These are phyloP conservation scores for Yarrowia keelungensis DNA, from an alignment of 805 yeast genomes.

Conservation along the genomic window DNA sequence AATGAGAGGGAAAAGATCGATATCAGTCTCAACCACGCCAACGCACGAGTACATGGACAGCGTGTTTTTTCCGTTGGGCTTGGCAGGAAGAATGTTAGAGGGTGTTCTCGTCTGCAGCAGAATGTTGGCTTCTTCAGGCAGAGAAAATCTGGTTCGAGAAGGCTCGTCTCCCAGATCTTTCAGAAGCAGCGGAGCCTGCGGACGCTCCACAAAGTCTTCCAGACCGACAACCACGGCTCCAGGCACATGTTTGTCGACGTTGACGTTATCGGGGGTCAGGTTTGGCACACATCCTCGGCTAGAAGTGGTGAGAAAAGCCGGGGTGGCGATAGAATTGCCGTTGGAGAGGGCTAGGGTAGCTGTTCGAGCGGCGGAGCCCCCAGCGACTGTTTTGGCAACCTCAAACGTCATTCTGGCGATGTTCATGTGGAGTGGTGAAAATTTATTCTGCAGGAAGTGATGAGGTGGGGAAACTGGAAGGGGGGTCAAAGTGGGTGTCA, in stretches of 20 bases:
- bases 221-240: conserved; percentile 48
- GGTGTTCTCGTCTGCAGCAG: conserved; percentile 48
- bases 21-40: conserved; percentile 48
- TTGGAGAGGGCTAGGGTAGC: conserved; percentile 25
- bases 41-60: conserved; percentile 51
- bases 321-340: conserved; percentile 45
- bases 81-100: conserved; percentile 47
- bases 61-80: conserved; percentile 49
- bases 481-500: not conserved
- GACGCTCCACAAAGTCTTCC: conserved; percentile 52
- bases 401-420: conserved; percentile 24
- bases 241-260: conserved; percentile 41
- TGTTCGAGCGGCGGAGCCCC: conserved; percentile 11
- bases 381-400: conserved; percentile 13
- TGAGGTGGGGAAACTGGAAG: not conserved
- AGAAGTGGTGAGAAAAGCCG: conserved; percentile 50
- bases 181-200: conserved; percentile 39
- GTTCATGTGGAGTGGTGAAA: conserved; percentile 35
- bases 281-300: conserved; percentile 54
- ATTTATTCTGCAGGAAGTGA: not conserved
- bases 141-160: conserved; percentile 16
- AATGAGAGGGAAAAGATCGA: conserved; percentile 44
- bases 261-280: conserved; percentile 53
- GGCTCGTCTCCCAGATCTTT: conserved; percentile 6
- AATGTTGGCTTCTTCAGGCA: conserved; percentile 48